phyloP scores from a whole-genome alignment of 768 basidiomycete genomes.

The Mycena latifolia region DNA sequence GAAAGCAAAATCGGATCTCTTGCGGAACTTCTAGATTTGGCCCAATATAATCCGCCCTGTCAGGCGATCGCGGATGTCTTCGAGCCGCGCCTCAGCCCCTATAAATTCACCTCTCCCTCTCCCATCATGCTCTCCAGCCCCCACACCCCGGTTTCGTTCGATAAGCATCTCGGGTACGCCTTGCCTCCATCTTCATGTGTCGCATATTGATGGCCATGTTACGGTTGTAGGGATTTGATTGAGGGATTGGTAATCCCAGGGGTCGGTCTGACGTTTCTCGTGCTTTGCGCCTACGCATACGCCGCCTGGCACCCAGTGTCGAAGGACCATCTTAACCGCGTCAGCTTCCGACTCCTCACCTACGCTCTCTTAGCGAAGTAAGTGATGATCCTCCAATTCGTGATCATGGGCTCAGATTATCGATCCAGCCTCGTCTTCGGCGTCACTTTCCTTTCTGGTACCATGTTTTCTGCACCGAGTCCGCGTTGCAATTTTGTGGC shows the following conservation, averaged over 20 bases:
- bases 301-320: slow-evolving; percentile 8
- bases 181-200: background rate
- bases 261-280: background rate
- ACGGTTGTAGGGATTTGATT: background rate
- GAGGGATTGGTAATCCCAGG: background rate
- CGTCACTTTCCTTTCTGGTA: background rate
- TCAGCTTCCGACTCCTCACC: slow-evolving; percentile 15
- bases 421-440: background rate
- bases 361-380: slow-evolving; percentile 16
- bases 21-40: too few species aligned
- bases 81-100: background rate
- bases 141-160: background rate
- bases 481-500: background rate
- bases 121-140: background rate
- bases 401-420: background rate
- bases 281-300: slow-evolving; percentile 2
- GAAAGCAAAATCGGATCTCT: too few species aligned
- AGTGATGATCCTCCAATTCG: background rate
- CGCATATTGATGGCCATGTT: too few species aligned
- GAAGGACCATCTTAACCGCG: slow-evolving; percentile 4
- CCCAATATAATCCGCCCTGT: too few species aligned
- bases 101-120: background rate
- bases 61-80: too few species aligned
- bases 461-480: background rate
- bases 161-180: background rate